These are phyloP conservation scores for Xylariomycetidae sp. DNA, from an alignment of 2,329 filamentous ascomycete genomes.

Conservation along the genomic window DNA sequence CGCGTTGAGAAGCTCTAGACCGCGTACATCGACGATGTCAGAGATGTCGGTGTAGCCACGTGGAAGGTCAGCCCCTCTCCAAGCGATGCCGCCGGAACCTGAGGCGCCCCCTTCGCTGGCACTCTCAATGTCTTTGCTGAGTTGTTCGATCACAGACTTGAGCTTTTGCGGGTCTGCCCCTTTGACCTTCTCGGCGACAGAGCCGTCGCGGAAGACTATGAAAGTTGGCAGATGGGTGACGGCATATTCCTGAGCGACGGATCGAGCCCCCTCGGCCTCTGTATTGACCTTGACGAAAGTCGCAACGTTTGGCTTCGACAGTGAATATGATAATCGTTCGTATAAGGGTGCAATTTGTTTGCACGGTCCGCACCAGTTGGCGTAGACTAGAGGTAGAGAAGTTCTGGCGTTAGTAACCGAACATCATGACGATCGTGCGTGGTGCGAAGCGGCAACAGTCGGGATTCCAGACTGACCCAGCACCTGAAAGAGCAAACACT, in stretches of 20 bases:
- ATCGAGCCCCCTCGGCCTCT: conserved; percentile 57
- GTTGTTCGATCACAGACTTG: conserved; percentile 62
- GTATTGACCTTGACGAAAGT: conserved; percentile 86
- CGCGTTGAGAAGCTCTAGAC: conserved; percentile 81
- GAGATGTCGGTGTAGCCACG: conserved; percentile 81
- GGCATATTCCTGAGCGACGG: conserved; percentile 66
- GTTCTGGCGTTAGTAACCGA: not conserved
- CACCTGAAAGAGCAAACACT: not conserved
- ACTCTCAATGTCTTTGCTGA: conserved; percentile 59
- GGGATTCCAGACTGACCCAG: not conserved
- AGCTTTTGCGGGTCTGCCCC: conserved; percentile 71
- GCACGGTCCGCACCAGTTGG: conserved; percentile 81
- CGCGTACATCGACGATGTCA: conserved; percentile 69
- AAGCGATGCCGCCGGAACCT: conserved; percentile 44
- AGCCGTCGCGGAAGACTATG: conserved; percentile 72
- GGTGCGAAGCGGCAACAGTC: not conserved
- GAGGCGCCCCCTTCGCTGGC: conserved; percentile 41
- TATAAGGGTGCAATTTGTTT: conserved; percentile 78
- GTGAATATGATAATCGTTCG: conserved; percentile 64
- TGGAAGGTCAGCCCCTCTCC: conserved; percentile 70
- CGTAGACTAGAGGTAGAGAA: conserved; percentile 60
- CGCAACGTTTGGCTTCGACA: conserved; percentile 66
- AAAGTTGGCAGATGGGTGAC: conserved; percentile 85
- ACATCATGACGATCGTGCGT: not conserved
- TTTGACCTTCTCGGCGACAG: conserved; percentile 60